Conservation (phyloP, 345 rosid genomes). For the Eucalyptus rudis region DNA sequence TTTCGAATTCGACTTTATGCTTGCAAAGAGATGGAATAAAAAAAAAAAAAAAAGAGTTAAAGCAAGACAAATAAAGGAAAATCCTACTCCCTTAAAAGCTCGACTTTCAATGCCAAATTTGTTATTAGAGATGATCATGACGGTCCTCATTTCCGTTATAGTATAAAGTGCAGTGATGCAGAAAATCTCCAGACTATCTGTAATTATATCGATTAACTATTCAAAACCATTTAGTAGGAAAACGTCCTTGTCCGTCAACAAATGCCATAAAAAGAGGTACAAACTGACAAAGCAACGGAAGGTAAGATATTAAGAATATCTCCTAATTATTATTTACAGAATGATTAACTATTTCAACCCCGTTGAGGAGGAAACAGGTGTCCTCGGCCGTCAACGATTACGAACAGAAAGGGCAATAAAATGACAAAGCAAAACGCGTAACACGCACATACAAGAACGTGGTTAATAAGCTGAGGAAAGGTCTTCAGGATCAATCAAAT, state of each 20-base stretch:
- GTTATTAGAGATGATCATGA: neutral
- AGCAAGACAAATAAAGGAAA: no score
- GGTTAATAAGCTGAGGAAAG: neutral
- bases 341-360: neutral
- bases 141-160: neutral
- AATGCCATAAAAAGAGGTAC: neutral
- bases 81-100: no score
- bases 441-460: neutral
- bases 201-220: neutral
- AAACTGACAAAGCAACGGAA: neutral
- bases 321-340: neutral
- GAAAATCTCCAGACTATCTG: neutral
- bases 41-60: no score
- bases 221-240: neutral
- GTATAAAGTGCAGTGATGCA: neutral
- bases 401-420: neutral
- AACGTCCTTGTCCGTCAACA: neutral
- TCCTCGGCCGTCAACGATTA: neutral
- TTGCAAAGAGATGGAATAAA: no score
- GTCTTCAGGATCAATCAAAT: no score
- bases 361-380: neutral
- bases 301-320: neutral
- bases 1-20: no score
- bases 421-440: neutral
- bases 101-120: no score